A percentile compares a stretch with the other conserved stretches of the same genome.
Conservation (phyloP, 2,329 filamentous ascomycete genomes). For the Aspergillus pseudonomiae region DNA sequence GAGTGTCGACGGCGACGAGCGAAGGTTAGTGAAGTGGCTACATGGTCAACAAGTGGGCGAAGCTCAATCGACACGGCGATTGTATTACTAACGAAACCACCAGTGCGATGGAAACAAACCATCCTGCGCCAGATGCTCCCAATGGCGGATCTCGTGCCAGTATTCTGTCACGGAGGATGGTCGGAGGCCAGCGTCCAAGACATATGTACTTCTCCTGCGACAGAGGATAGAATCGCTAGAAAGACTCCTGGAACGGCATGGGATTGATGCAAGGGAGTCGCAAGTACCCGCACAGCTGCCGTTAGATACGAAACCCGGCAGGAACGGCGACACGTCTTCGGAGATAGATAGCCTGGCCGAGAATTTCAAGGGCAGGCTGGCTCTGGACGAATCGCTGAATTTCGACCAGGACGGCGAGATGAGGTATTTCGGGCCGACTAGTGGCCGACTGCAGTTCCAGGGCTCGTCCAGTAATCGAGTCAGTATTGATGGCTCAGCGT, state of each 20-base stretch:
- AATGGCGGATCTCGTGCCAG: conserved; percentile 33
- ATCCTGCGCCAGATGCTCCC: conserved; percentile 36
- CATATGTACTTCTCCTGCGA: conserved; percentile 39
- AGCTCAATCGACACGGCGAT: background rate
- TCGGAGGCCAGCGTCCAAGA: conserved; percentile 39
- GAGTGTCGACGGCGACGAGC: conserved; percentile 41
- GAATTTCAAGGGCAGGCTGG: conserved; percentile 36
- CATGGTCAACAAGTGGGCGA: background rate
- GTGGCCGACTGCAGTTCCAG: conserved; percentile 39
- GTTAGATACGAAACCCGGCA: background rate
- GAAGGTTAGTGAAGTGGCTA: conserved; percentile 31
- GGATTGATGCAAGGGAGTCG: conserved; percentile 34
- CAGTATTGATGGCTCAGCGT: background rate
- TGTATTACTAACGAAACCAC: background rate
- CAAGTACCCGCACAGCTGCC: conserved; percentile 1
- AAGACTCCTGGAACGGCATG: conserved; percentile 30
- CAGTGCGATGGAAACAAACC: conserved; percentile 40
- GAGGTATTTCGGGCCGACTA: conserved; percentile 42
- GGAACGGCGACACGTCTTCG: conserved; percentile 4
- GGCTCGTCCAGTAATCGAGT: conserved; percentile 14
- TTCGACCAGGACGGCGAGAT: conserved; percentile 41
- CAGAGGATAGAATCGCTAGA: conserved; percentile 38
- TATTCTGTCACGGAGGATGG: conserved; percentile 37
- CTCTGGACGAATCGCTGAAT: conserved; percentile 40
- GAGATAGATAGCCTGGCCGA: conserved; percentile 24